phyloP scores from a whole-genome alignment of 352 stramenopile species.

The Phytopythium cucurbitacearum region DNA sequence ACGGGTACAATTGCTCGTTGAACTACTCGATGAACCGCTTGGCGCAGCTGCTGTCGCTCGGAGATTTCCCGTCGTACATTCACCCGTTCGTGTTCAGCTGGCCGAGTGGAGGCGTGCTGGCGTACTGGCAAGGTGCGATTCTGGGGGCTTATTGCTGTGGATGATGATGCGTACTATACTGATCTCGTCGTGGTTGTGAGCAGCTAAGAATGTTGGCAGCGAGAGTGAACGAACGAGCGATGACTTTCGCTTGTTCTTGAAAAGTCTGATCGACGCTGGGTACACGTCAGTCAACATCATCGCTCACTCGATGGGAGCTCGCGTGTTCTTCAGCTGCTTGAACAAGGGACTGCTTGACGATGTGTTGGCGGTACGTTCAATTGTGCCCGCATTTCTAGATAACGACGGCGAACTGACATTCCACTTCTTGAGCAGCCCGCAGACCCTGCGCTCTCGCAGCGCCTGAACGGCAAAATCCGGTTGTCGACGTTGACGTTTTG shows the following conservation, averaged over 20 bases:
- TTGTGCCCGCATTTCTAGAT: background rate
- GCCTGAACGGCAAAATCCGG: constrained; percentile 11
- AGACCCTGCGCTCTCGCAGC: background rate
- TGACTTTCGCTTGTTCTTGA: constrained; percentile 43
- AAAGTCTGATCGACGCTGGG: constrained; percentile 53
- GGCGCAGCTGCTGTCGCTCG: constrained; percentile 54
- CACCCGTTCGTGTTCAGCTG: constrained; percentile 77
- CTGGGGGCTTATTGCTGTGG: background rate
- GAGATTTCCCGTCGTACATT: constrained; percentile 60
- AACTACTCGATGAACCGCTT: constrained; percentile 60
- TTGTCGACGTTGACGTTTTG: constrained; percentile 65
- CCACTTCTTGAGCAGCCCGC: background rate
- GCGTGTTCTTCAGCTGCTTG: constrained; percentile 49
- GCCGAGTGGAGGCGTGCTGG: constrained; percentile 52
- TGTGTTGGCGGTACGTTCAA: constrained; percentile 31
- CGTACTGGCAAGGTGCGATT: constrained; percentile 47
- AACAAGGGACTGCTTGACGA: constrained; percentile 39
- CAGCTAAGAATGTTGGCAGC: constrained; percentile 33
- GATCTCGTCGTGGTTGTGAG: constrained; percentile 1
- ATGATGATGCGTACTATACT: background rate
- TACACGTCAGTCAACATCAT: constrained; percentile 67
- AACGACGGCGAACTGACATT: no score
- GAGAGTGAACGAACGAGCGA: constrained; percentile 38
- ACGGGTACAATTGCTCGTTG: constrained; percentile 69
- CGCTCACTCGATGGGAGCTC: constrained; percentile 60